Evolutionary conservation across 1,139 yeast genomes (phyloP), one percentile per base, ranked within the genome.

Genomic region (Scheffersomyces segobiensis): DNA sequence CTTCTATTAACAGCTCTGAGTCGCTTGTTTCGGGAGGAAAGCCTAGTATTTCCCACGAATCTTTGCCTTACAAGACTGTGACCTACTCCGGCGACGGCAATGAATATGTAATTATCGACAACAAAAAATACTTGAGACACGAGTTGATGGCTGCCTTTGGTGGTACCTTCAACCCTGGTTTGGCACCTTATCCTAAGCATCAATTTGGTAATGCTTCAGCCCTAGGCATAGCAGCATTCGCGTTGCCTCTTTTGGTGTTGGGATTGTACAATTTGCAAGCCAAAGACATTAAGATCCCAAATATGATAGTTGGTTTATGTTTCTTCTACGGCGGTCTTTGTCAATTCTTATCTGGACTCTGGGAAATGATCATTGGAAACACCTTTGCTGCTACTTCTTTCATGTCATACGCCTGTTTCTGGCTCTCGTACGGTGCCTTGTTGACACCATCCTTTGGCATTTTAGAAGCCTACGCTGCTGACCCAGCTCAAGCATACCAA

Each of bases 231-330:
- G 50, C 50, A 20, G 24, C 50, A 20, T 48, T 48, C n/a, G 21
- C 50, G 6, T 48, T 48, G 24, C 50, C 50, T 20, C 21, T 24
- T 20, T 48, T 48, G 17, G 50, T 24, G 17, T 24, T 48, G 17
- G 50, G 50, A 2, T 48, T 21, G 26, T 48, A 17, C 24, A 48
- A 48, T 24, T 21, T 24, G 8, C 50, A 48, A 14, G 50, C 24
- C 18, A 48, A 48, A 48, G 50, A 48, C 24, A 20, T 48, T 21
- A 19, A 10, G 10, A 24, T 48, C 17, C 78, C 87, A 32, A 79
- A 81, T 62, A 78, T 86, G 42, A 87, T 86, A 58, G 80, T 89
- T 54, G 82, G 82, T n/a, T 72, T 80, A 20, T 72, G 76, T 19
- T 68, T 72, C 52, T 81, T 82, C 60, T 81, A 81, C 53, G 82